Percentiles rank a stretch among this genome's conserved stretches.
Conservation (phyloP, 2,329 filamentous ascomycete genomes). For the Aspergillus spinulosporus region DNA sequence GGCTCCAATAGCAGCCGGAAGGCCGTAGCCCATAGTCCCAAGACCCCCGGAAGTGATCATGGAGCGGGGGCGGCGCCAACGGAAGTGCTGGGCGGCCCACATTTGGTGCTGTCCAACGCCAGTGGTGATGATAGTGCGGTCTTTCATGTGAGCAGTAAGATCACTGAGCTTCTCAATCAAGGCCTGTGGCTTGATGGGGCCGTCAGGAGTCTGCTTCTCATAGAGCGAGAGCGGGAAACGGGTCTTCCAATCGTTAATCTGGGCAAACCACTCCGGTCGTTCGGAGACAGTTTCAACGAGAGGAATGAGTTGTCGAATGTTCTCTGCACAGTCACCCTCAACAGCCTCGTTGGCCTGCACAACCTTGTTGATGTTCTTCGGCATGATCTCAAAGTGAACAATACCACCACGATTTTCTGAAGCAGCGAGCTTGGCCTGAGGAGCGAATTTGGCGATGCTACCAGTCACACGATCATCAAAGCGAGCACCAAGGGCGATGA, state of each 20-base stretch:
- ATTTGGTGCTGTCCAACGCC: conserved; percentile 98
- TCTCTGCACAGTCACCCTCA: conserved; percentile 84
- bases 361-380: conserved; percentile 99
- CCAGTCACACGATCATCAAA: conserved; percentile 95
- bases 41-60: conserved; percentile 97
- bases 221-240: conserved; percentile 84
- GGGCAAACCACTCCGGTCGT: conserved; percentile 80
- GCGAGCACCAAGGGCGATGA: conserved; percentile 88
- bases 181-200: conserved; percentile 90
- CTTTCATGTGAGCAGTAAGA: conserved; percentile 75
- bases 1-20: conserved; percentile 91
- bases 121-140: conserved; percentile 83
- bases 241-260: conserved; percentile 88
- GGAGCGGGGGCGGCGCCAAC: conserved; percentile 85
- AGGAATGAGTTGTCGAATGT: conserved; percentile 74
- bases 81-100: conserved; percentile 97
- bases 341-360: conserved; percentile 94
- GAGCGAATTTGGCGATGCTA: conserved; percentile 81
- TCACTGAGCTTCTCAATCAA: conserved; percentile 88
- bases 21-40: conserved; percentile 92
- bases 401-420: conserved; percentile 87
- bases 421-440: conserved; percentile 80
- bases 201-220: conserved; percentile 72
- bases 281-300: conserved; percentile 64
- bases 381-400: conserved; percentile 96